These are phyloP conservation scores for Annulohypoxylon truncatum DNA, from an alignment of 2,329 filamentous ascomycete genomes.

Conservation along the genomic window DNA sequence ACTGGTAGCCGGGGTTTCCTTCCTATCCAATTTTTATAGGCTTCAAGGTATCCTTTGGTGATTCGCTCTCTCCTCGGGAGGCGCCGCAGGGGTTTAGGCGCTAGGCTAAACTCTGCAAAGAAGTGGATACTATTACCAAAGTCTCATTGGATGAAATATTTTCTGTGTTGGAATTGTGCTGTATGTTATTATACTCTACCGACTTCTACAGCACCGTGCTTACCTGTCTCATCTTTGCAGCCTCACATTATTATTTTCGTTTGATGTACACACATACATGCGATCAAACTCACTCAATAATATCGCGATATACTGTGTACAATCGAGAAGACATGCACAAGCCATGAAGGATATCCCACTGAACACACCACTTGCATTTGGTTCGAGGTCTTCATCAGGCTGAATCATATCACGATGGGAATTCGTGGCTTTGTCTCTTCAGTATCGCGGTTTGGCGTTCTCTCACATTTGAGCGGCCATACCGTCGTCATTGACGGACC, in stretches of 20 bases:
- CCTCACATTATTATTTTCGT: constrained; percentile 1
- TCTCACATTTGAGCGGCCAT: constrained; percentile 55
- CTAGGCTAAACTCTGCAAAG: constrained; percentile 18
- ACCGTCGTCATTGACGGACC: constrained; percentile 78
- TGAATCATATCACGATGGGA: constrained; percentile 60
- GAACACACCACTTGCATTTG: background rate
- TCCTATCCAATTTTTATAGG: background rate
- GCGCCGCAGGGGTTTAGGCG: background rate
- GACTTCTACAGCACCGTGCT: background rate
- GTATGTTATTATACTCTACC: background rate
- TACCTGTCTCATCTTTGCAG: background rate
- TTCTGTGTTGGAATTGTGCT: background rate
- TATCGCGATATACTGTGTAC: background rate
- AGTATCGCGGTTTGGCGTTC: constrained; percentile 63
- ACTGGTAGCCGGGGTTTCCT: background rate
- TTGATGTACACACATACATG: background rate
- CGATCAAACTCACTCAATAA: background rate
- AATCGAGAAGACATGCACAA: background rate
- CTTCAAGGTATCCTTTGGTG: constrained; percentile 1
- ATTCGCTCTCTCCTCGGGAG: constrained; percentile 23
- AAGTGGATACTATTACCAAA: constrained; percentile 14
- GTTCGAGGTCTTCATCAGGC: background rate
- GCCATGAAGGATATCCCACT: background rate
- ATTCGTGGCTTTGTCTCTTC: constrained; percentile 67
- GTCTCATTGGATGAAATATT: constrained; percentile 24